These are phyloP conservation scores for Fusarium napiforme DNA, from an alignment of 2,329 filamentous ascomycete species.

Conservation along the genomic window DNA sequence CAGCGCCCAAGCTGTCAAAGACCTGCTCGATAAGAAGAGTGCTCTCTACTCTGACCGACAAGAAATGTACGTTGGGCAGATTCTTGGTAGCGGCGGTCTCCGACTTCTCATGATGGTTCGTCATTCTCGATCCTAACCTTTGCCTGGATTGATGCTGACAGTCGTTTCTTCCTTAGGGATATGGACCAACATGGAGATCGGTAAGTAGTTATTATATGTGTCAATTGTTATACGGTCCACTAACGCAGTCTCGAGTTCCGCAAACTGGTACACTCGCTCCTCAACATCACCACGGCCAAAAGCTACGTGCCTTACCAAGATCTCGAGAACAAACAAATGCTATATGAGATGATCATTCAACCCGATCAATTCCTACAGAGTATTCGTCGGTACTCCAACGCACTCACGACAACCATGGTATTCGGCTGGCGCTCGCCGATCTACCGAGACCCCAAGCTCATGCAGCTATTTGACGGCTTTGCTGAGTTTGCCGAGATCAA, in stretches of 20 bases:
- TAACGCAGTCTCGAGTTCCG: not conserved
- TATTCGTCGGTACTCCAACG: slow-evolving; percentile 1
- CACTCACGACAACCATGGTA: slow-evolving; percentile 8
- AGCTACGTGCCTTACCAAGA: slow-evolving; percentile 3
- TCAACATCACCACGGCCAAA: slow-evolving; percentile 1
- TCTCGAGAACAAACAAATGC: slow-evolving; percentile 7
- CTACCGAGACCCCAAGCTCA: not conserved
- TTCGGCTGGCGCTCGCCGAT: slow-evolving; percentile 6
- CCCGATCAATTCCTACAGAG: not conserved
- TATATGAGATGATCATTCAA: not conserved
- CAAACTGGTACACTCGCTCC: not conserved
- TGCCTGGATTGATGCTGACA: fast-evolving
- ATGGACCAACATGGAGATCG: slow-evolving; percentile 1
- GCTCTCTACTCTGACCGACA: not conserved
- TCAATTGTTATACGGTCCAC: fast-evolving
- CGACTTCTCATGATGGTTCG: slow-evolving; percentile 2
- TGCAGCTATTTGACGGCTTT: not conserved
- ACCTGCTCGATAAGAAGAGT: not conserved
- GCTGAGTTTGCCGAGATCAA: slow-evolving; percentile 7
- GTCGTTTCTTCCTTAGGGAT: not conserved
- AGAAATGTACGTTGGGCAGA: slow-evolving; percentile 8
- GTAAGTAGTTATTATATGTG: fast-evolving
- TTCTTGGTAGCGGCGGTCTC: not conserved
- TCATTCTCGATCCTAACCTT: not conserved
- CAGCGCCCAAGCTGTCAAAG: slow-evolving; percentile 2